Evolutionary conservation across 139 green algal genomes (phyloP).

Genomic region (Closterium sp.): DNA sequence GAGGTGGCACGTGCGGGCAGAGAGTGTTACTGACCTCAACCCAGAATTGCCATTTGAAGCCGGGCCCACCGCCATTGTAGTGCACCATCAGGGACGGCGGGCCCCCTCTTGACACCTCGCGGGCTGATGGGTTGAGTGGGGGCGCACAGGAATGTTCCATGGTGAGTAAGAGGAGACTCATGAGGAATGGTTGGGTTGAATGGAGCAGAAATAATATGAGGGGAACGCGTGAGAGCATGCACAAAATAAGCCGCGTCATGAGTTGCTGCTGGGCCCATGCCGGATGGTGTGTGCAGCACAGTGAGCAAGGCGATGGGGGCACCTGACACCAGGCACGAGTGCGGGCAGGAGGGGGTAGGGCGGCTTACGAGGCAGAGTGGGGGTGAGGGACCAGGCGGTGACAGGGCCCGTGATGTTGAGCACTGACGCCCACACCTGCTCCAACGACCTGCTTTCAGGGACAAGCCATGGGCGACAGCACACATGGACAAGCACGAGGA

Average conservation of each 20-base stretch:
- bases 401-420: neutral
- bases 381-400: neutral
- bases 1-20: neutral
- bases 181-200: neutral
- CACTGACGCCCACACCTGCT: constrained; percentile 2
- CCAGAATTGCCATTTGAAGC: neutral
- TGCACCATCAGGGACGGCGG: neutral
- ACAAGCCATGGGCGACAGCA: neutral
- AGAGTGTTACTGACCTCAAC: neutral
- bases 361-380: neutral
- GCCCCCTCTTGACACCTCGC: neutral
- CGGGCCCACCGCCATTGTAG: neutral
- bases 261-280: too few relatives aligned
- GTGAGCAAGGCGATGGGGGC: too few relatives aligned
- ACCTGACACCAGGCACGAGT: too few relatives aligned
- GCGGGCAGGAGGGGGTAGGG: too few relatives aligned
- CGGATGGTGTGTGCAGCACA: too few relatives aligned
- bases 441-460: neutral
- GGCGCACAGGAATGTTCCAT: neutral
- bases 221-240: too few relatives aligned
- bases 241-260: too few relatives aligned
- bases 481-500: too few relatives aligned
- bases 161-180: neutral
- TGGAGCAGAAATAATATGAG: neutral
- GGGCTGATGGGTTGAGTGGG: neutral